Percentiles rank a stretch among this genome's conserved stretches.
Conservation (phyloP, 768 basidiomycete species). For the Serendipita sp. region DNA sequence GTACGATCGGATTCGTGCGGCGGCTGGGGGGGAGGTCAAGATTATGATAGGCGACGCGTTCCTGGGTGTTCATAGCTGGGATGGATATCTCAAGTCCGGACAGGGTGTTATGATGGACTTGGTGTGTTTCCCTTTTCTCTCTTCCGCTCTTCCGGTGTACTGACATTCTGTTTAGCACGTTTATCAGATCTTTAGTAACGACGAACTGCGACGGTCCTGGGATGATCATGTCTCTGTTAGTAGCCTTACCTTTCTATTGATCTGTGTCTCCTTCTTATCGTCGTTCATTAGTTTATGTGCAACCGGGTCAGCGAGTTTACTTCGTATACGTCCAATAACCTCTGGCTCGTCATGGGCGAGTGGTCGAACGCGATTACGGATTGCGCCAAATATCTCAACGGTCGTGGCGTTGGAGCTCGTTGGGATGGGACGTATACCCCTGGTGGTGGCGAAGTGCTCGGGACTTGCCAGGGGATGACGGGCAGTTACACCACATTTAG, state of each 20-base stretch:
- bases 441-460: constrained; percentile 27
- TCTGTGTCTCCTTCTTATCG: background rate
- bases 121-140: constrained; percentile 20
- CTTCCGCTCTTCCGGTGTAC: background rate
- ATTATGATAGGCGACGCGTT: constrained; percentile 65
- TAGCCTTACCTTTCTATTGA: background rate
- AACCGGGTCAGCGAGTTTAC: constrained; percentile 28
- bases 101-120: constrained; percentile 50
- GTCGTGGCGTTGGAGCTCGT: constrained; percentile 48
- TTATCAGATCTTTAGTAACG: constrained; percentile 55
- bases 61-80: constrained; percentile 46
- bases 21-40: constrained; percentile 28
- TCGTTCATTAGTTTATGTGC: constrained; percentile 34
- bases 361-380: constrained; percentile 63
- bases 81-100: constrained; percentile 37
- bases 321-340: constrained; percentile 31
- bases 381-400: constrained; percentile 68
- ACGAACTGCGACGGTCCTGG: constrained; percentile 35
- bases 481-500: constrained; percentile 44
- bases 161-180: constrained; percentile 30
- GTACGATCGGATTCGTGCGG: constrained; percentile 39
- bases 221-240: constrained; percentile 40
- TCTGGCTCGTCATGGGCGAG: constrained; percentile 68
- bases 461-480: constrained; percentile 45
- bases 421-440: constrained; percentile 45